phyloP scores from a whole-genome alignment of 108 stramenopile species.

The Skeletonema menzelii region DNA sequence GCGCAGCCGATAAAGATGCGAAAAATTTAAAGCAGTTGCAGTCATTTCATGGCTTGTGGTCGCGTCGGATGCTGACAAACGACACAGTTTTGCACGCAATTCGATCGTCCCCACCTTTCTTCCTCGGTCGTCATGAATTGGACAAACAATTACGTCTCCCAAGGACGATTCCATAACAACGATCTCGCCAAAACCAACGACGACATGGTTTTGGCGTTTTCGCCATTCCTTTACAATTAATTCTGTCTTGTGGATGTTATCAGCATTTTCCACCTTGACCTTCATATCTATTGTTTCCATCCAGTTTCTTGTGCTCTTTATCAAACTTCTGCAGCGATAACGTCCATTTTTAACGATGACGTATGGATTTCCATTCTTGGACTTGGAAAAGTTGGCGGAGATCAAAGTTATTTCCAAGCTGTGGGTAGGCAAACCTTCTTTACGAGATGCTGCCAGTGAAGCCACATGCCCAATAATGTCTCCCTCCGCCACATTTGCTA shows the following conservation, averaged over 20 bases:
- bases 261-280: slow-evolving; percentile 17
- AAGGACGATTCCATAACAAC: slow-evolving; percentile 10
- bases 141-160: neutral
- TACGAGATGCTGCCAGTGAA: slow-evolving; percentile 11
- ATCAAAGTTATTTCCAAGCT: slow-evolving; percentile 31
- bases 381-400: slow-evolving; percentile 18
- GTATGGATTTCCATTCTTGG: slow-evolving; percentile 35
- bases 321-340: slow-evolving; percentile 18
- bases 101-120: slow-evolving; percentile 29
- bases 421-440: slow-evolving; percentile 37
- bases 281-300: slow-evolving; percentile 37
- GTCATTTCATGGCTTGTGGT: slow-evolving; percentile 37
- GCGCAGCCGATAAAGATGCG: slow-evolving; percentile 42
- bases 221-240: slow-evolving; percentile 36
- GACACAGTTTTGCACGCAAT: slow-evolving; percentile 9
- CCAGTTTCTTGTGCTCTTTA: slow-evolving; percentile 42
- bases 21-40: slow-evolving; percentile 32
- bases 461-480: slow-evolving; percentile 48
- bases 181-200: slow-evolving; percentile 18
- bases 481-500: slow-evolving; percentile 22
- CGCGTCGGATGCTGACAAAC: slow-evolving; percentile 14
- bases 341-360: slow-evolving; percentile 31
- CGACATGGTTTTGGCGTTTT: slow-evolving; percentile 22
- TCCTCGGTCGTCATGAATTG: slow-evolving; percentile 33
- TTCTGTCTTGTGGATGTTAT: slow-evolving; percentile 15